Conservation (phyloP, 345 rosid species). For the Bruguiera sexangula region DNA sequence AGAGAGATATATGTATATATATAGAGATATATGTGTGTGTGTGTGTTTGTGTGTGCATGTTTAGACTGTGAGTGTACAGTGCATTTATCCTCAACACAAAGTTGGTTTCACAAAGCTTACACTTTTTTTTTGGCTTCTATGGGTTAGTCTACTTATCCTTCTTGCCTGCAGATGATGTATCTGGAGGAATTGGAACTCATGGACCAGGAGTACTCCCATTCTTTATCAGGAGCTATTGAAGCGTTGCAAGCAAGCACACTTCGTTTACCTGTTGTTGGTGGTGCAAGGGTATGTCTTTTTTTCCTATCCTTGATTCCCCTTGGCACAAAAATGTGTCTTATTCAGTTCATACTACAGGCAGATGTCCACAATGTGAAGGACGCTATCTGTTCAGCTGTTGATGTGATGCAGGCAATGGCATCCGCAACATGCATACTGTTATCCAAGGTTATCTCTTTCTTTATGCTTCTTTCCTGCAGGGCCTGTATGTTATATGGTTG, state of each 20-base stretch:
- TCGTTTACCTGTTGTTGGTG: conserved; percentile 77
- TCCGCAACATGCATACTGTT: conserved; percentile 61
- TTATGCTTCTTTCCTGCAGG: background rate
- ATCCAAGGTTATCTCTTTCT: conserved; percentile 47
- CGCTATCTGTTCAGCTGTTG: conserved; percentile 81
- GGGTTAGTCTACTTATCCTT: conserved; percentile 5
- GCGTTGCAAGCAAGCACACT: conserved; percentile 81
- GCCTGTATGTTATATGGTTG: too few species aligned
- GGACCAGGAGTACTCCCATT: conserved; percentile 57
- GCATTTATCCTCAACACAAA: too few species aligned
- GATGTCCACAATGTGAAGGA: conserved; percentile 67
- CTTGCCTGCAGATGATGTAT: conserved; percentile 48
- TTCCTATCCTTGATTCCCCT: background rate
- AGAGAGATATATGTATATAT: too few species aligned
- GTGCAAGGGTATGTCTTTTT: conserved; percentile 55
- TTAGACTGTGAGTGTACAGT: too few species aligned
- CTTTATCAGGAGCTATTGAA: conserved; percentile 71
- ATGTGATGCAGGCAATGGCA: conserved; percentile 88
- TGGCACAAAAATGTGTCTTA: background rate
- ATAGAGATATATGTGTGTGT: too few species aligned
- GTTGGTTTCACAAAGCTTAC: background rate
- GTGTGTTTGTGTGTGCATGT: too few species aligned
- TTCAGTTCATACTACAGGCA: conserved; percentile 44
- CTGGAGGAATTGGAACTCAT: conserved; percentile 60
- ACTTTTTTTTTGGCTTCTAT: background rate